These are phyloP conservation scores for Neurospora sp. DNA, from an alignment of 495 filamentous ascomycete species.

Conservation along the genomic window DNA sequence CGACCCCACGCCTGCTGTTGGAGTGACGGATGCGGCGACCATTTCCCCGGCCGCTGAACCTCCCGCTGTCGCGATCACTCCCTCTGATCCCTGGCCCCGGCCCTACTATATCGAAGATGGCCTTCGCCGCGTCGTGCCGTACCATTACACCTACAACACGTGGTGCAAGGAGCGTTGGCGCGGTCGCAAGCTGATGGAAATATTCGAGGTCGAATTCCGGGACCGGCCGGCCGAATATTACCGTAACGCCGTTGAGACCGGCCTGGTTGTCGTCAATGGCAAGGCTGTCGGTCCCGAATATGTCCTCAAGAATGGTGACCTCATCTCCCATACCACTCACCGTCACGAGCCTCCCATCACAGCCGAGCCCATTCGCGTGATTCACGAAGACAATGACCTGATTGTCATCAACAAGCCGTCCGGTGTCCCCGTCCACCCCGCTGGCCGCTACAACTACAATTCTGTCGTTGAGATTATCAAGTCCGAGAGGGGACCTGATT, in stretches of 20 bases:
- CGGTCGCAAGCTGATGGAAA: conserved; percentile 60
- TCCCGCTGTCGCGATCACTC: conserved; percentile 35
- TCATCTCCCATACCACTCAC: conserved; percentile 88
- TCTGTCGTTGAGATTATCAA: conserved; percentile 88
- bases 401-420: conserved; percentile 96
- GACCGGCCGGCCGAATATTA: conserved; percentile 86
- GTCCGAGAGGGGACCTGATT: conserved; percentile 58
- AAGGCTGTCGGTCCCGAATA: conserved; percentile 44
- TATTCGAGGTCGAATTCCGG: conserved; percentile 77
- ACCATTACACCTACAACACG: conserved; percentile 91
- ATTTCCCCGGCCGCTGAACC: neutral
- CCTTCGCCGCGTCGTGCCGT: conserved; percentile 73
- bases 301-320: conserved; percentile 46
- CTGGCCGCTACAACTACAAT: conserved; percentile 92
- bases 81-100: conserved; percentile 54
- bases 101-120: conserved; percentile 72
- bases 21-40: neutral
- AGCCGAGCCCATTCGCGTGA: conserved; percentile 62
- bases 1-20: conserved; percentile 21
- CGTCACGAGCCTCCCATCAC: conserved; percentile 92
- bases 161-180: conserved; percentile 87
- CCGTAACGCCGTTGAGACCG: conserved; percentile 66
- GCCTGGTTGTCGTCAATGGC: conserved; percentile 64
- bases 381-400: conserved; percentile 85
- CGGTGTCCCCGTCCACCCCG: conserved; percentile 88